Conservation (phyloP, 2,329 filamentous ascomycete genomes). For the Sporothrix phasma region DNA sequence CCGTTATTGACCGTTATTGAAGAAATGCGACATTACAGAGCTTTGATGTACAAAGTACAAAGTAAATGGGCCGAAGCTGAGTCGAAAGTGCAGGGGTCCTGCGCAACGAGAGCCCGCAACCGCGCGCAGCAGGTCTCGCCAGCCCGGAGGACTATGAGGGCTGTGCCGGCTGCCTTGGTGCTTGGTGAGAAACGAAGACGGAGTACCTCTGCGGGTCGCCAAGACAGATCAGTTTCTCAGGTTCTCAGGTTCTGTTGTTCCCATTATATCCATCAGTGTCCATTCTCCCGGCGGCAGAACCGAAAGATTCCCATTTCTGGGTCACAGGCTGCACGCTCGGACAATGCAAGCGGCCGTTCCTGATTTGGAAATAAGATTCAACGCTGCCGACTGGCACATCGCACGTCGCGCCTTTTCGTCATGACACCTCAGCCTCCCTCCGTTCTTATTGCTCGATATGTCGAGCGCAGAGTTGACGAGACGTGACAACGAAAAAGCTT, state of each 20-base stretch:
- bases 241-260: background rate
- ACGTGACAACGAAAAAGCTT: background rate
- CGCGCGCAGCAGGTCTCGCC: background rate
- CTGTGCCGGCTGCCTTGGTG: background rate
- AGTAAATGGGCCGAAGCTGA: background rate
- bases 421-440: background rate
- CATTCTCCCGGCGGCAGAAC: background rate
- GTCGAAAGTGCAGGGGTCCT: background rate
- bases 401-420: background rate
- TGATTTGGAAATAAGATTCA: background rate
- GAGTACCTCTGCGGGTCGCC: too few species aligned
- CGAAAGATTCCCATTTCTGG: background rate
- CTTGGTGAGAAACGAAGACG: background rate
- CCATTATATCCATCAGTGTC: background rate
- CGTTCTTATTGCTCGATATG: background rate
- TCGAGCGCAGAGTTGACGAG: background rate
- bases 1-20: background rate
- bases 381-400: background rate
- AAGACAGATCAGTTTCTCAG: too few species aligned
- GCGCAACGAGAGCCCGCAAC: background rate
- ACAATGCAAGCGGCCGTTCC: background rate
- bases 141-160: background rate
- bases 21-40: too few species aligned
- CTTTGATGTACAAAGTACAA: too few species aligned
- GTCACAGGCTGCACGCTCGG: background rate